Conservation (phyloP, 108 stramenopile genomes). For the Cyclotella kingstonii region DNA sequence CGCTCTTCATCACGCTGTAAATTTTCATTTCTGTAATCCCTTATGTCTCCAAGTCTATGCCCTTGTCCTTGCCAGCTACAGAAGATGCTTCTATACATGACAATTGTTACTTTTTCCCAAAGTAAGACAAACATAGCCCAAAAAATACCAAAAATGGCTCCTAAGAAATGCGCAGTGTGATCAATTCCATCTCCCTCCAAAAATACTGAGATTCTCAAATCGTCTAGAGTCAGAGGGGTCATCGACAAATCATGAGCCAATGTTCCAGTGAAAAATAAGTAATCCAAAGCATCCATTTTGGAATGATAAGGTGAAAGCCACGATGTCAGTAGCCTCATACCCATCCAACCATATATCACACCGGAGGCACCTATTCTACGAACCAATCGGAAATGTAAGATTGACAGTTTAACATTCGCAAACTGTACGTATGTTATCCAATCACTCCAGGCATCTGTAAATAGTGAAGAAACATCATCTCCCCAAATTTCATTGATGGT, state of each 20-base stretch:
- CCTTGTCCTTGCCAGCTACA: slow-evolving; percentile 24
- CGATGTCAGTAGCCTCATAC: slow-evolving; percentile 38
- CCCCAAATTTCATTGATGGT: slow-evolving; percentile 28
- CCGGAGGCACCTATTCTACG: slow-evolving; percentile 38
- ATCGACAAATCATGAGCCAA: slow-evolving; percentile 33
- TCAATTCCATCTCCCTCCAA: slow-evolving; percentile 37
- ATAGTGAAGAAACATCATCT: slow-evolving; percentile 25
- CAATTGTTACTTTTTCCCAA: slow-evolving; percentile 16
- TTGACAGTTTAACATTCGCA: slow-evolving; percentile 22
- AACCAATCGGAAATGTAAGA: slow-evolving; percentile 19
- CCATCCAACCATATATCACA: slow-evolving; percentile 41
- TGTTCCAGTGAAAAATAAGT: slow-evolving; percentile 18
- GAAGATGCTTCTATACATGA: not conserved
- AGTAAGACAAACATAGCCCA: slow-evolving; percentile 17
- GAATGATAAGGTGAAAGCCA: slow-evolving; percentile 26
- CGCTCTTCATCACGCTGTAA: slow-evolving; percentile 7
- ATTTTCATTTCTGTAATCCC: slow-evolving; percentile 17
- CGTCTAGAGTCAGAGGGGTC: slow-evolving; percentile 21
- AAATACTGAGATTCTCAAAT: slow-evolving; percentile 13
- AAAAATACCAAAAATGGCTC: slow-evolving; percentile 14
- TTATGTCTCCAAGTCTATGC: slow-evolving; percentile 24
- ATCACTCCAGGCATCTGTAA: slow-evolving; percentile 36
- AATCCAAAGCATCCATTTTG: slow-evolving; percentile 31
- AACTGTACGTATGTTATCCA: slow-evolving; percentile 13
- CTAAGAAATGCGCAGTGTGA: slow-evolving; percentile 32